Evolutionary conservation across 2,329 filamentous ascomycete genomes (phyloP), one percentile per base, ranked within the genome.

Genomic region (Sporothrix curviconia): DNA sequence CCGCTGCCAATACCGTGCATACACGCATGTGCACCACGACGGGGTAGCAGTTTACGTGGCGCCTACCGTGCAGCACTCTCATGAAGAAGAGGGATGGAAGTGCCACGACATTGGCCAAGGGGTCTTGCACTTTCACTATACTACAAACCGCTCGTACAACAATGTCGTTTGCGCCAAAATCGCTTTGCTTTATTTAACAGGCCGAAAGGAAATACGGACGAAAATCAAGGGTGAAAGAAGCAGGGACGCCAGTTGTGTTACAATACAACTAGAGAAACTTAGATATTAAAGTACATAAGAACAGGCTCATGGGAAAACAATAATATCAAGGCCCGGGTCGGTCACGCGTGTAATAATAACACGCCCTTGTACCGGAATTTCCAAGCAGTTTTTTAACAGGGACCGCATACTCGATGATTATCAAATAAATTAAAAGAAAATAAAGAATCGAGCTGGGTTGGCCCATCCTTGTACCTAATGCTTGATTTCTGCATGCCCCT

Each of bases 371-470:
- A 22, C 37, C 36, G 24, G 19, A 53, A 4, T 42, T 32, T 22
- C 37, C 24, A 53, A n/a, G 32, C 47, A 32, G n/a, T 51, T 51
- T 37, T 51, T n/a, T n/a, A n/a, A n/a, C n/a, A n/a, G n/a, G n/a
- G n/a, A n/a, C n/a, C n/a, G n/a, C n/a, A n/a, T n/a, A n/a, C n/a
- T n/a, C n/a, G n/a, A n/a, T n/a, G n/a, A n/a, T n/a, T n/a, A n/a
- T n/a, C n/a, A n/a, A n/a, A n/a, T n/a, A n/a, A n/a, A n/a, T n/a
- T n/a, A n/a, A n/a, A n/a, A n/a, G n/a, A n/a, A n/a, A n/a, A n/a
- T n/a, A n/a, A n/a, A n/a, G n/a, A n/a, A n/a, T n/a, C n/a, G n/a
- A n/a, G n/a, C n/a, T n/a, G n/a, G n/a, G n/a, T n/a, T n/a, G n/a
- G n/a, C n/a, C n/a, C n/a, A n/a, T n/a, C n/a, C n/a, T n/a, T n/a